Percentiles rank a stretch among this genome's conserved stretches.
phyloP scores from a whole-genome alignment of 1,284 basidiomycete species.

The Cryptococcus sp. region DNA sequence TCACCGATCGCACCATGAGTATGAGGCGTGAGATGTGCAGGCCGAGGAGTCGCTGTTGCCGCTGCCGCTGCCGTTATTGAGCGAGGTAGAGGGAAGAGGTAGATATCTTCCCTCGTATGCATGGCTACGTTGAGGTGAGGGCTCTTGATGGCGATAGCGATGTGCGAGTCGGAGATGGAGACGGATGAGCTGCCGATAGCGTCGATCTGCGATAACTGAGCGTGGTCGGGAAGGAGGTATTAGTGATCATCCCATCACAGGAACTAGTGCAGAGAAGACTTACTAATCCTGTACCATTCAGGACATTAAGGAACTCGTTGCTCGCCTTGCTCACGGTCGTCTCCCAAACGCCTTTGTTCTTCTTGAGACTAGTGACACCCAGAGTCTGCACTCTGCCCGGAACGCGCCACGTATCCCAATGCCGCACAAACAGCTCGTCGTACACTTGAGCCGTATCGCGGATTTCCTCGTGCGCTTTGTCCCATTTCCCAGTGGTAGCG shows the following conservation, averaged over 20 bases:
- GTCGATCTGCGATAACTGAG: slow-evolving; percentile 58
- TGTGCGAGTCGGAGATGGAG: slow-evolving; percentile 62
- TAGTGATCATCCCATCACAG: too few relatives aligned
- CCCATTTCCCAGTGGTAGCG: slow-evolving; percentile 64
- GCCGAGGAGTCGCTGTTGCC: slow-evolving; percentile 2
- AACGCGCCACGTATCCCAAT: slow-evolving; percentile 86
- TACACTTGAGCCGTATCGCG: slow-evolving; percentile 76
- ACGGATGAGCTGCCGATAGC: slow-evolving; percentile 71
- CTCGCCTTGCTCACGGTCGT: slow-evolving; percentile 29
- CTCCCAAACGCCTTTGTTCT: slow-evolving; percentile 40
- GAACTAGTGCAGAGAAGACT: slow-evolving; percentile 24
- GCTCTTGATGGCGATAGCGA: slow-evolving; percentile 84
- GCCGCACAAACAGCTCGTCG: slow-evolving; percentile 72
- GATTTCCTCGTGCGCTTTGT: slow-evolving; percentile 69
- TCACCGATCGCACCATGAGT: slow-evolving; percentile 75
- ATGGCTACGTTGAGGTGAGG: slow-evolving; percentile 67
- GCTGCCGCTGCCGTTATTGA: slow-evolving; percentile 5
- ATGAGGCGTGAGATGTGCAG: slow-evolving; percentile 66
- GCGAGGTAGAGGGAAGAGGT: slow-evolving; percentile 44
- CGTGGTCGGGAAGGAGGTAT: too few relatives aligned
- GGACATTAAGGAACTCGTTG: slow-evolving; percentile 60
- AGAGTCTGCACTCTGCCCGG: slow-evolving; percentile 62
- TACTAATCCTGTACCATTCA: slow-evolving; percentile 69
- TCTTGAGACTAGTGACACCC: slow-evolving; percentile 52
- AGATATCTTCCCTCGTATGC: slow-evolving; percentile 56